Evolutionary conservation across 768 basidiomycete genomes (phyloP).

Genomic region (Cyathus striatus): DNA sequence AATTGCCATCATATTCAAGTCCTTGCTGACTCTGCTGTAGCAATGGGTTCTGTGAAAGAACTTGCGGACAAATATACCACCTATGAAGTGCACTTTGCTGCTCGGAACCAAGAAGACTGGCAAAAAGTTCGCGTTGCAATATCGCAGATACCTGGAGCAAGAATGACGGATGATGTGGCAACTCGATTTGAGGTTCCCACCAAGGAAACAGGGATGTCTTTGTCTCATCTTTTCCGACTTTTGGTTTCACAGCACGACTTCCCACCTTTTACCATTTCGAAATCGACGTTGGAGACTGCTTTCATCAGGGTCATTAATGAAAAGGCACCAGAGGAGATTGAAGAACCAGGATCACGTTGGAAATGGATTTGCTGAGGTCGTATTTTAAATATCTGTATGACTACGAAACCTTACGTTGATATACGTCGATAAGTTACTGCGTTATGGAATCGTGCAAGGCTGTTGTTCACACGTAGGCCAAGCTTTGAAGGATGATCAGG

Average conservation of each 20-base stretch:
- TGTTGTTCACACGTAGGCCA: too few relatives aligned
- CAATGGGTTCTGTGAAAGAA: conserved; percentile 13
- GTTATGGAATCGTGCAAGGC: too few relatives aligned
- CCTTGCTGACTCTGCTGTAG: conserved; percentile 19
- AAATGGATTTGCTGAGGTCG: too few relatives aligned
- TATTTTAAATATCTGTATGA: too few relatives aligned
- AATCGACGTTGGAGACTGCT: conserved; percentile 47
- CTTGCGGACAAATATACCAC: conserved; percentile 12
- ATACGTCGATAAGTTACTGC: too few relatives aligned
- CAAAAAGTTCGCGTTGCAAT: conserved; percentile 41
- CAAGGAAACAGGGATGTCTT: conserved; percentile 7
- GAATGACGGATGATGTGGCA: conserved; percentile 56
- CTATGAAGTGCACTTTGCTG: conserved; percentile 57
- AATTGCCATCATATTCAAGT: background rate
- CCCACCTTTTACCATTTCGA: conserved; percentile 49
- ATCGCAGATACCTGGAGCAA: conserved; percentile 46
- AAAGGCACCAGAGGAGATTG: background rate
- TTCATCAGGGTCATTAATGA: conserved; percentile 46
- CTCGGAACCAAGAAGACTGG: conserved; percentile 42
- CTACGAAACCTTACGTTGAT: too few relatives aligned
- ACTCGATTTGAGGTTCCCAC: conserved; percentile 62
- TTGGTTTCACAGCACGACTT: conserved; percentile 37
- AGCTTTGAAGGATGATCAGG: too few relatives aligned
- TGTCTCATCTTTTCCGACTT: conserved; percentile 4
- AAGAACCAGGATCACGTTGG: background rate